Base-by-base conservation (phyloP, 768 basidiomycete species). In the Calvatia gigantea region DNA sequence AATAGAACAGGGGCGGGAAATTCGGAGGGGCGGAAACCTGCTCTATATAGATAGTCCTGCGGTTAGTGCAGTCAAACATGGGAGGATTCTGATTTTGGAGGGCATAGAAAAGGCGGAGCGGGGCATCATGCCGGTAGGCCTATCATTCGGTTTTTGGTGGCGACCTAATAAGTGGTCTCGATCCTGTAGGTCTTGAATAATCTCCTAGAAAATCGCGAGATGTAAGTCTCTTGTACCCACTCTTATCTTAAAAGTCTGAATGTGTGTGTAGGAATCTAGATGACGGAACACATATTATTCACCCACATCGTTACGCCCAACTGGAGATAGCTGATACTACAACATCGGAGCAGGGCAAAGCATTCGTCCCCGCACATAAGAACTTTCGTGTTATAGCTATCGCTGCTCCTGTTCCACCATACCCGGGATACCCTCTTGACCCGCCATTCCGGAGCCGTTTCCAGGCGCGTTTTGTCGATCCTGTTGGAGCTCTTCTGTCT, bases 101-200 rank as follows among this genome's bases (percentile, higher is more conserved):
- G 85, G 85, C 17, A 82, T 86, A 64, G 85, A 87, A 65, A 86
- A 86, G 67, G 85, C 85, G 5, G 85, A 86, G 61, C 76, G 85
- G 21, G 85, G 85, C 27, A 87, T 86, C 25, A 86, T 86, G 84
- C 85, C 85, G 14, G 82, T 84, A 63, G 28, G 79, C 69, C 8
- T n/a, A 39, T 14, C 42, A 4, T 51, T 45, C n/a, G 23, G 27
- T 42, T 19, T 19, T 19, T 15, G 9, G 17, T 39, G 7, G 17
- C 3, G 29, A 38, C 9, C 9, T 27, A 15, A 7, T 38, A 67
- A n/a, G n/a, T 69, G 53, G 32, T 51, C 8, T 19, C 25, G 12
- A 19, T 15, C 21, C 19, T 14, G 57, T 42, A 78, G 76, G 73
- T 86, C 14, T 71, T 87, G 4, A 86, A 86, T 60, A 87, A 86